Base-by-base conservation (phyloP, 805 yeast genomes). In the Hanseniaspora jakobsenii region DNA sequence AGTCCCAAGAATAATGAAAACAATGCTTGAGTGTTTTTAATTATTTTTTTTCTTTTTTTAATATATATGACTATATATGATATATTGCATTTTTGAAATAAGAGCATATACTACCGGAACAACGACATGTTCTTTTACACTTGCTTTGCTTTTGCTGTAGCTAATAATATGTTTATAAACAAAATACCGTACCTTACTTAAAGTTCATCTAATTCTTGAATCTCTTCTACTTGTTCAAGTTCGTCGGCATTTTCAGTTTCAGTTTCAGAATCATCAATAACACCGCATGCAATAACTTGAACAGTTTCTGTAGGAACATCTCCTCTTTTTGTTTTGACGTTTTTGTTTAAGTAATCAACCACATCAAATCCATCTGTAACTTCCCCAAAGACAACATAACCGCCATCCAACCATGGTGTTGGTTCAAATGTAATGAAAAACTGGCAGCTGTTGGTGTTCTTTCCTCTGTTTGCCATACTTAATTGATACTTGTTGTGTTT, bases 331-430 rank as follows among this genome's bases (percentile, higher is more conserved):
- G 93, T 85, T 65, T 77, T 74, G 50, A 81, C 76, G 18, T 40
- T 30, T 38, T 62, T 62, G 65, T 86, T 95, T 57, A 91, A 76
- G 62, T 73, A 70, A 52, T 70, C 64, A 46, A 89, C 83, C 40
- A 85, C 74, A 52, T 89, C 95, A 68, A 77, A 70, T 38, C 97
- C 97, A 47, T 80, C 86, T 14, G 85, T 48, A 46, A 91, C 95
- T 66, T 85, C 84, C 52, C 98, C 98, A 57, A 91, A 91, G 32
- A 91, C 98, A 59, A 91, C 98, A 64, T 91, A 98, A 55, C 69
- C 77, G 52, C 93, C 91, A 59, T 91, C 85, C 59, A 91, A 75
- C 97, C 98, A 91, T 39, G 79, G 67, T 28, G 74, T 72, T 18
- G 81, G 95, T 22, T 96, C 87, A 40, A 63, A 60, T 57, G 95